Evolutionary conservation across 352 stramenopile genomes (phyloP).

Genomic region (Pythium phragmiticola): DNA sequence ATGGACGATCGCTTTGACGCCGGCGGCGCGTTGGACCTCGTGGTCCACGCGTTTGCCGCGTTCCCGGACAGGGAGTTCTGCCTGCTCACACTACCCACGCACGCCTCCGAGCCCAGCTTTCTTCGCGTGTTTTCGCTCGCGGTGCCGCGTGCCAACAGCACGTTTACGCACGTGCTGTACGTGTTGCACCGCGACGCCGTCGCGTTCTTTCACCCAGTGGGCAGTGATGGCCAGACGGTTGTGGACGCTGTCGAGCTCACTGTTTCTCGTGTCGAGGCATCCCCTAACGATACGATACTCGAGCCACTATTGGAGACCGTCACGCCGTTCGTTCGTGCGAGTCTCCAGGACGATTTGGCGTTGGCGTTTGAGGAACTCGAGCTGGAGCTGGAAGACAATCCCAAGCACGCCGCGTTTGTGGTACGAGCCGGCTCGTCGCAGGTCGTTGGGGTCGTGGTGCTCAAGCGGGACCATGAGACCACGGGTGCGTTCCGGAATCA

Average conservation of each 20-base stretch:
- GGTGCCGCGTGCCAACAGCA: constrained; percentile 24
- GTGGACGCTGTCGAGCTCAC: constrained; percentile 24
- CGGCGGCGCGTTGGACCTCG: constrained; percentile 24
- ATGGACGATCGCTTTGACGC: constrained; percentile 33
- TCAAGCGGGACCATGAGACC: constrained; percentile 29
- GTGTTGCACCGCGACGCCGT: constrained; percentile 37
- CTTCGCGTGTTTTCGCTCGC: constrained; percentile 35
- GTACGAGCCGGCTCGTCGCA: constrained; percentile 22
- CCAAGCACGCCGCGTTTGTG: constrained; percentile 40
- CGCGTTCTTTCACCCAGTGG: constrained; percentile 29
- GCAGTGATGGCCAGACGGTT: constrained; percentile 20
- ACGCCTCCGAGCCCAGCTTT: constrained; percentile 27
- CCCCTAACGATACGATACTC: neutral
- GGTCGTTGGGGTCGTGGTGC: constrained; percentile 28
- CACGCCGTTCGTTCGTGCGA: neutral
- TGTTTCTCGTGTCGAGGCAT: neutral
- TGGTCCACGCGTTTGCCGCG: constrained; percentile 32
- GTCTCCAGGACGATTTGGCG: constrained; percentile 28
- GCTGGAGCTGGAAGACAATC: constrained; percentile 50
- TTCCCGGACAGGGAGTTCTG: constrained; percentile 35
- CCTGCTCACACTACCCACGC: constrained; percentile 34
- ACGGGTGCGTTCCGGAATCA: constrained; percentile 32
- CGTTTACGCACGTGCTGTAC: constrained; percentile 39
- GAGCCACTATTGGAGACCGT: constrained; percentile 13
- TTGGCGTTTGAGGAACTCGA: constrained; percentile 32